Evolutionary conservation across 225 moss, liverwort and hornwort genomes (phyloP).

Genomic region (Physcomitrium patens): DNA sequence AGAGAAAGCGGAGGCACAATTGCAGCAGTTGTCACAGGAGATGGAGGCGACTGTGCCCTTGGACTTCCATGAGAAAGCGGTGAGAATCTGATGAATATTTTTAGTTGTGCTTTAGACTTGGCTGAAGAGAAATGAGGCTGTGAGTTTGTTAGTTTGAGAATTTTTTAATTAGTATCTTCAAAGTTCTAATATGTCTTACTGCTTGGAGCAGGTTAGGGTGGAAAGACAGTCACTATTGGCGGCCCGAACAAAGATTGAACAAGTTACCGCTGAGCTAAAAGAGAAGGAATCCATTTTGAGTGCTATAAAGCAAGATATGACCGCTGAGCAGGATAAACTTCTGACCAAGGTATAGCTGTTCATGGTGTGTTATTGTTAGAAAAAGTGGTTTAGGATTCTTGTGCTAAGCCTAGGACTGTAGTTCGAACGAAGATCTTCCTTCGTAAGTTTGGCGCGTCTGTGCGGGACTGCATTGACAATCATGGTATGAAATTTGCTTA

Average conservation of each 20-base stretch:
- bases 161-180: not conserved
- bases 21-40: conserved; percentile 66
- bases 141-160: conserved; percentile 6
- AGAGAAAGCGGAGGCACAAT: conserved; percentile 65
- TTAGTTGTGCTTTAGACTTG: conserved; percentile 12
- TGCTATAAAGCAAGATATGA: conserved; percentile 68
- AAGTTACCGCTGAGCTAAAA: conserved; percentile 66
- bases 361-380: conserved; percentile 2
- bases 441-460: not conserved
- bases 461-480: conserved; percentile 26
- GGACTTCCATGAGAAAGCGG: conserved; percentile 85
- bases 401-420: no score
- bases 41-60: conserved; percentile 74
- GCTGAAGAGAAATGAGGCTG: not conserved
- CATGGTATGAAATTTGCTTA: conserved; percentile 39
- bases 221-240: conserved; percentile 65
- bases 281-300: conserved; percentile 83
- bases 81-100: conserved; percentile 37
- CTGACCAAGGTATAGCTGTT: conserved; percentile 57
- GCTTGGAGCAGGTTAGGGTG: conserved; percentile 59
- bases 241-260: conserved; percentile 73
- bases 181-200: not conserved
- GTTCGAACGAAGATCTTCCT: not conserved
- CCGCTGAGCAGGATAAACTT: conserved; percentile 72
- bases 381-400: no score